Percentiles rank a stretch among this genome's conserved stretches.
Conservation (phyloP, 2,329 filamentous ascomycete species). For the Xylariaceae sp. region DNA sequence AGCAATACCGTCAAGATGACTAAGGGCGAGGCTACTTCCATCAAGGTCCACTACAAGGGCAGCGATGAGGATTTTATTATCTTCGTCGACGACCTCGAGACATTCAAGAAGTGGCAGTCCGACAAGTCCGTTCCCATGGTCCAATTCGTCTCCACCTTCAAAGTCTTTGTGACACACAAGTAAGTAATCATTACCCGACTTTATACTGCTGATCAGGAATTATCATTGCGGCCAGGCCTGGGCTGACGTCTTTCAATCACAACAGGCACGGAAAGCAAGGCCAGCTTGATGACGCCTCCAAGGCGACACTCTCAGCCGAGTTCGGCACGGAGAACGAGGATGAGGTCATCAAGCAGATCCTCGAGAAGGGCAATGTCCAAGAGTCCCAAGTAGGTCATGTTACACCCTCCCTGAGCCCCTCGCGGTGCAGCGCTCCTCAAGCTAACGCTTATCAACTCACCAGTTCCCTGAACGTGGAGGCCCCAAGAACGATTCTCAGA, state of each 20-base stretch:
- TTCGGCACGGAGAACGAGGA: constrained; percentile 81
- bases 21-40: constrained; percentile 65
- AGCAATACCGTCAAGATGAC: constrained; percentile 52
- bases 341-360: constrained; percentile 75
- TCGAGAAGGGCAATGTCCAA: constrained; percentile 71
- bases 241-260: constrained; percentile 3
- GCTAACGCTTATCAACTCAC: neutral
- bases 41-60: constrained; percentile 86
- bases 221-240: too few species aligned
- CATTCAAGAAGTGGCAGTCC: constrained; percentile 74
- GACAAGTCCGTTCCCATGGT: constrained; percentile 77
- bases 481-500: constrained; percentile 48
- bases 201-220: too few species aligned
- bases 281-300: constrained; percentile 70
- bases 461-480: constrained; percentile 53
- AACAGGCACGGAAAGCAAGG: constrained; percentile 81
- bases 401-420: neutral
- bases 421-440: neutral
- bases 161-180: constrained; percentile 88
- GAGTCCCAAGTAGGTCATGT: constrained; percentile 45
- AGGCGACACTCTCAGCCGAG: constrained; percentile 72
- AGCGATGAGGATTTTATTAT: constrained; percentile 54
- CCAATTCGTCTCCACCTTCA: constrained; percentile 82
- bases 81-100: constrained; percentile 56
- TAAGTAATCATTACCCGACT: too few species aligned